Base-by-base conservation (phyloP, 495 filamentous ascomycete genomes). In the Ascobolus immersus region DNA sequence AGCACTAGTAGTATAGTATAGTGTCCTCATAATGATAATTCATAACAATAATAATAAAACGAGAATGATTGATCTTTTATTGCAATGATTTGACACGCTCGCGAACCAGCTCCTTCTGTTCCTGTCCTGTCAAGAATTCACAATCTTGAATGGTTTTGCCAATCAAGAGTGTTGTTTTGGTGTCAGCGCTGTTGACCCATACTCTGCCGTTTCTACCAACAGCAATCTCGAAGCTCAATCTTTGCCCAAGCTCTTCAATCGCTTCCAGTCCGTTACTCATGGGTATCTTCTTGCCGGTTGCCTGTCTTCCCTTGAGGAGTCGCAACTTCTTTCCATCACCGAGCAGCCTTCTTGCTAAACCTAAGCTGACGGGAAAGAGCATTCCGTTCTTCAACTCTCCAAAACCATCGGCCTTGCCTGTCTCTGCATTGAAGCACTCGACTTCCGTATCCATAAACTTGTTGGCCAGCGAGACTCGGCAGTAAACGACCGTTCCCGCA, bases 191-290 rank as follows among this genome's bases (percentile, higher is more conserved):
- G 42, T 78, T 67, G 12, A 94, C 72, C 86, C 86, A 93, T 22
- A 93, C 64, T 56, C 66, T 74, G 14, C 86, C 86, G 52, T 96
- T 96, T 49, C 82, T 69, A 15, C 89, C 89, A 17, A 92, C 78
- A 3, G 86, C 86, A 38, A 86, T 71, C 59, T 96, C 86, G 54
- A 93, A 96, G 32, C 65, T 63, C 27, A 84, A 57, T 31, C 71
- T 59, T 44, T 64, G 69, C 11, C 71, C 82, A n/a, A 94, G 54
- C 44, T 80, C 76, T 38, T 90, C 78, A 32, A 94, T 50, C 13
- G 94, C 65, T 18, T 84, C 60, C 3, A 77, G 62, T 21, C 63
- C 69, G 32, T 62, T 68, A 12, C 73, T 67, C 33, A 71, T 65
- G 48, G 74, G 62, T 40, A 60, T 62, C 15, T 71, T 67, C 36